Evolutionary conservation across 176 grass and related monocot species (phyloP), one percentile per base, ranked within the genome.

Genomic region (Cenchrus fungigraminus): DNA sequence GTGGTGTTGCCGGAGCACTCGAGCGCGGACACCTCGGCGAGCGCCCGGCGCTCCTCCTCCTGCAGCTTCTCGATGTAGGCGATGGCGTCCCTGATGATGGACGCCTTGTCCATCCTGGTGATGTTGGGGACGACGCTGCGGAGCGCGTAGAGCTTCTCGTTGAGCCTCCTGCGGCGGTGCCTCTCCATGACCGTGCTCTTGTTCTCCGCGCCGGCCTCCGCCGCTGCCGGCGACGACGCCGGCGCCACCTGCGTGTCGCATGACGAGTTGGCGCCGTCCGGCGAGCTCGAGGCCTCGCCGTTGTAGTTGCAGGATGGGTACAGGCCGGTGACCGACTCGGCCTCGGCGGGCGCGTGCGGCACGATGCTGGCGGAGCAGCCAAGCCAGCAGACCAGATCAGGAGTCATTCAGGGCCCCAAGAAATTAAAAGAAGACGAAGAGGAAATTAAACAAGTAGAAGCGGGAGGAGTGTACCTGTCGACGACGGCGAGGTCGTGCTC

Each of bases 51-150:
- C 83, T 98, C 95, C 59, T 98, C 70, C 31, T 93, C 87, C 79
- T 97, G 90, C 19, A 97, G 88, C 16, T 80, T 17, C 87, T 94
- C 58, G 83, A 94, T 86, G 86, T 91, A 93, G 1, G 71, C 61
- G 51, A 98, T 98, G 6, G 89, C 95, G 57, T 98, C 92, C 77
- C 85, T 81, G 65, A 97, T 47, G 22, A 92, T 82, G 13, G 93
- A 95, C 16, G 83, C 83, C 88, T 95, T 95, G 66, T 95, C 93
- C 93, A 95, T 92, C 93, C 91, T 95, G 7, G 85, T 95, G 57
- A 95, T 95, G 71, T 81, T 90, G 0, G 93, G 93, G 53, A 95
- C 93, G 60, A 86, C 53, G 70, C 90, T 91, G 44, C 93, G 88
- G 60, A 95, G 83, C 6, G 86, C 64, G 80, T 86, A 95, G 44